Conservation (phyloP, 495 filamentous ascomycete species). For the Chaetomidium leptoderma region DNA sequence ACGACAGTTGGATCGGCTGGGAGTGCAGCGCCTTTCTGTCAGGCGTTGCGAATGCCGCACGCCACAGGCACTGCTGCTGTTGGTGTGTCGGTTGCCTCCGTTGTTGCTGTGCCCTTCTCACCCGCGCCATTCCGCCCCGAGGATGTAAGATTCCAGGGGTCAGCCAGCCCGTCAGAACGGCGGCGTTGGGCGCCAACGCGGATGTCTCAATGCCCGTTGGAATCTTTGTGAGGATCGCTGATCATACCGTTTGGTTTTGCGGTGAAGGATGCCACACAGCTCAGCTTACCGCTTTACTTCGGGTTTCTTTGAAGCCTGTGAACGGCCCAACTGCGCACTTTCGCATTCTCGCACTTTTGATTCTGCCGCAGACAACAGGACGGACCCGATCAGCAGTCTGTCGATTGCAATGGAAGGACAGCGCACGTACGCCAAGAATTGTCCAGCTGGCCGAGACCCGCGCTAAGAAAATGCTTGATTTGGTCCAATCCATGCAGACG, state of each 20-base stretch:
- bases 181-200: not conserved
- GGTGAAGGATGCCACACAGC: not conserved
- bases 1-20: not conserved
- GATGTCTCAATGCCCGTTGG: not conserved
- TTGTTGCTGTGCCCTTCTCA: conserved; percentile 6
- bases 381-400: too few species aligned
- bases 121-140: not conserved
- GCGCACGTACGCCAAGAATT: not conserved
- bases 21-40: not conserved
- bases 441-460: not conserved
- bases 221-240: not conserved
- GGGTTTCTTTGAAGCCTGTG: not conserved
- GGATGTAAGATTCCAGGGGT: not conserved
- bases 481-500: not conserved
- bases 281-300: conserved; percentile 1
- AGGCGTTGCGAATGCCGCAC: not conserved
- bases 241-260: not conserved
- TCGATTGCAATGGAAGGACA: too few species aligned
- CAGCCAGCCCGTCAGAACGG: not conserved
- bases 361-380: too few species aligned
- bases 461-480: not conserved
- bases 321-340: not conserved
- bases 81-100: not conserved
- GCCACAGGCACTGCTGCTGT: not conserved
- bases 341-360: too few species aligned